Evolutionary conservation across 345 rosid species (phyloP).

Genomic region (Lenwebbia sp.): DNA sequence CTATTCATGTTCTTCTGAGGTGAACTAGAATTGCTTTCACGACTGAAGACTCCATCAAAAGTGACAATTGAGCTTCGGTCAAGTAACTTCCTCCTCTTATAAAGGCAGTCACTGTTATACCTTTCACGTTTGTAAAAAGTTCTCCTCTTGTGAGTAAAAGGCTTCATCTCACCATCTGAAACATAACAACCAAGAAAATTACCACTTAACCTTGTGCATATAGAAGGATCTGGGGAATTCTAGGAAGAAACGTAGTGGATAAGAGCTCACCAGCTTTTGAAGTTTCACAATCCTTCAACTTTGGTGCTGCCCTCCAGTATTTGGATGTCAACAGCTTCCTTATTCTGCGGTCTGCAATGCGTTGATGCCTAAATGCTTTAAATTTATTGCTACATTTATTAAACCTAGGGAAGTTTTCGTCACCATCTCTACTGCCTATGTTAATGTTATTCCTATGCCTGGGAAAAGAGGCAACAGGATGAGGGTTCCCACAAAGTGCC

Average conservation of each 20-base stretch:
- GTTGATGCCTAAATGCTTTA: conserved; percentile 50
- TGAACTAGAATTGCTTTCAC: conserved; percentile 81
- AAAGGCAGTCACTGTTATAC: conserved; percentile 30
- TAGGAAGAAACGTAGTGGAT: neutral
- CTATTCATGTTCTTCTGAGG: conserved; percentile 31
- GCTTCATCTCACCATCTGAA: conserved; percentile 40
- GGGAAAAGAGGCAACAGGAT: conserved; percentile 29
- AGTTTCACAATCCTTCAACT: conserved; percentile 42
- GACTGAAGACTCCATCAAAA: conserved; percentile 69
- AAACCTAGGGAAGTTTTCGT: conserved; percentile 50
- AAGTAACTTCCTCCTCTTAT: conserved; percentile 57
- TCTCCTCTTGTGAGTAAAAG: conserved; percentile 57
- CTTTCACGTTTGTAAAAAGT: conserved; percentile 24
- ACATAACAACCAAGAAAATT: neutral
- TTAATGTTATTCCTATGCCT: conserved; percentile 36
- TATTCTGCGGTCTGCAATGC: conserved; percentile 42
- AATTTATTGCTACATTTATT: conserved; percentile 34
- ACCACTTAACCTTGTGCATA: neutral
- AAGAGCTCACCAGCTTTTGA: conserved; percentile 47
- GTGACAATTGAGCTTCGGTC: conserved; percentile 35
- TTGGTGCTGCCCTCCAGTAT: conserved; percentile 59
- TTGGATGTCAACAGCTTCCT: conserved; percentile 53
- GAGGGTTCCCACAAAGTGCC: conserved; percentile 10
- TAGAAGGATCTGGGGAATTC: neutral
- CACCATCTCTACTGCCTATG: conserved; percentile 68